Evolutionary conservation across 495 filamentous ascomycete genomes (phyloP), one percentile per base, ranked within the genome.

Genomic region (Ramalina intermedia): DNA sequence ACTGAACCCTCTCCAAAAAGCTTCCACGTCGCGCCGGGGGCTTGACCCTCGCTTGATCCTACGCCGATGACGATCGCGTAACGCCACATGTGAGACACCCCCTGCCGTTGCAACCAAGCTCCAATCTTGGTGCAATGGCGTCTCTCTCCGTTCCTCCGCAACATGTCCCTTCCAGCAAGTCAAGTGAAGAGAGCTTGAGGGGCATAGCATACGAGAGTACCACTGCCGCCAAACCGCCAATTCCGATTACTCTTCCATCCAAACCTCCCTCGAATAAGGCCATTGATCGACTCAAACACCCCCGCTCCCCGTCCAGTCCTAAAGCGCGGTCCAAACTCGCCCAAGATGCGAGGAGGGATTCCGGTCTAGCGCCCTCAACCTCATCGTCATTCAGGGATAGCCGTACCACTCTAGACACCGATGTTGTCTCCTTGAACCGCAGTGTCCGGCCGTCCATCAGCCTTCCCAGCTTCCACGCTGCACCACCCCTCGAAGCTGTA

Each of bases 171-270:
- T 46, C 35, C n/a, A 46, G 46, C 37, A 27, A 42, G 26, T 24
- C n/a, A 6, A 51, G 46, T 38, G 20, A 42, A 40, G 54, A 56
- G 29, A 65, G 63, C 55, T 58, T 75, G 52, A 66, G 72, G 41
- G 72, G 63, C 33, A 54, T 79, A 41, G 69, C 73, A 16, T 79
- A 80, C 60, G 72, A 77, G 53, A 64, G 75, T 53, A 75, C 74
- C 13, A 58, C 66, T 27, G 65, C 71, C 51, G 72, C 70, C 14
- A 67, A 77, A 55, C 71, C 73, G 26, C 76, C 77, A 6, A 74
- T 74, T 43, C 74, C 72, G 1, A 60, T 76, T 20, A 68, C 58
- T 3, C 40, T 52, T 6, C 44, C 44, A 55, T 51, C 44, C 61
- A 53, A 52, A 55, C 57, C 47, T 58, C 56, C 43, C 58, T 62